A percentile compares a stretch with the other conserved stretches of the same genome.
phyloP scores from a whole-genome alignment of 257 asterid species.

The Marsdenia floribunda region DNA sequence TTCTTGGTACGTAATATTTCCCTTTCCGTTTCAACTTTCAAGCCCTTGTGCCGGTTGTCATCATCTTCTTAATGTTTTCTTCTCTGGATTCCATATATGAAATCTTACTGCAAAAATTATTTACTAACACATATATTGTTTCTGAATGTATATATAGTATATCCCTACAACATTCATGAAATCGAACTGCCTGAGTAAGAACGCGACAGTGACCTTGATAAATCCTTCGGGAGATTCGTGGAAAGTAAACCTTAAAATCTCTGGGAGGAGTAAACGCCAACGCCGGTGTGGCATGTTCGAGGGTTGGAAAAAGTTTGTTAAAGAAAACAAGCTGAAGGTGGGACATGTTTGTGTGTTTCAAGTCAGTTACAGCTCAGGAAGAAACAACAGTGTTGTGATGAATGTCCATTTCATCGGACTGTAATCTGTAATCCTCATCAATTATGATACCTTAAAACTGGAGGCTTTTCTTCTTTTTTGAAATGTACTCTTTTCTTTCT shows the following conservation, averaged over 20 bases:
- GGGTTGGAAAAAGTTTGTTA: slow-evolving; percentile 17
- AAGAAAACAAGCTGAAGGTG: slow-evolving; percentile 17
- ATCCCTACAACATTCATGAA: slow-evolving; percentile 17
- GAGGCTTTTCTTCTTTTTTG: not conserved
- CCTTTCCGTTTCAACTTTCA: not conserved
- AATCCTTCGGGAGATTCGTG: slow-evolving; percentile 11
- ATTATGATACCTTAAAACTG: not conserved
- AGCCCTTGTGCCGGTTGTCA: not conserved
- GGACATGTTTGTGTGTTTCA: slow-evolving; percentile 28
- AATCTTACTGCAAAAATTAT: not conserved
- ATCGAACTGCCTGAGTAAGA: slow-evolving; percentile 10
- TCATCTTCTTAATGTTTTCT: not conserved
- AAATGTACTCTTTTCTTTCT: not conserved
- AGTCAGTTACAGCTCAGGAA: not conserved
- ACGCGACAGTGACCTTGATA: not conserved
- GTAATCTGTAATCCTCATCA: not conserved
- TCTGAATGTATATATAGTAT: slow-evolving; percentile 9
- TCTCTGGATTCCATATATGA: not conserved
- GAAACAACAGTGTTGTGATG: slow-evolving; percentile 6
- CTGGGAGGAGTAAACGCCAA: not conserved
- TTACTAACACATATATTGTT: not conserved
- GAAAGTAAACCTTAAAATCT: slow-evolving; percentile 17
- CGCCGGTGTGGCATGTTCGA: not conserved
- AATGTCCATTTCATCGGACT: not conserved
- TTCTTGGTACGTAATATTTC: not conserved